These are phyloP conservation scores for Verbascum thapsus DNA, from an alignment of 257 asterid species.

Conservation along the genomic window DNA sequence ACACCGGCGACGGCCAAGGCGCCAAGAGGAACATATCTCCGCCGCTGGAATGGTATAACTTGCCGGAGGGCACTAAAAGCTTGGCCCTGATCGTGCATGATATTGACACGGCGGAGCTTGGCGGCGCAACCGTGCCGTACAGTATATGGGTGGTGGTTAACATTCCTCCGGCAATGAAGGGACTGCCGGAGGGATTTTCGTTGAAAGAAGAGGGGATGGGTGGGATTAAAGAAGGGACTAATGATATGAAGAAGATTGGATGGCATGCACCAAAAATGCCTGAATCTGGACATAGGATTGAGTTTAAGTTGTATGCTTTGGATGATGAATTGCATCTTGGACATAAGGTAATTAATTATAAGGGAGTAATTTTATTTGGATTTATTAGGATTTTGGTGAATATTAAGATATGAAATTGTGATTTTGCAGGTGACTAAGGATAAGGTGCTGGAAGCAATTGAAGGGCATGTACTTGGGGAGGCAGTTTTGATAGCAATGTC, in stretches of 20 bases:
- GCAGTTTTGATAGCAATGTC: conserved; percentile 53
- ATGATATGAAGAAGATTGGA: conserved; percentile 64
- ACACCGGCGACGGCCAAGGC: conserved; percentile 84
- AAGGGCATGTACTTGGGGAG: conserved; percentile 80
- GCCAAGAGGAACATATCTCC: conserved; percentile 54
- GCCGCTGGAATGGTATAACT: too few species aligned
- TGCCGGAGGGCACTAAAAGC: too few species aligned
- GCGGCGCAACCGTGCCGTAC: conserved; percentile 58
- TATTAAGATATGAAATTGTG: neutral
- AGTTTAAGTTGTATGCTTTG: conserved; percentile 76
- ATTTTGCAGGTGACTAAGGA: conserved; percentile 73
- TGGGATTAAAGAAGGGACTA: conserved; percentile 62
- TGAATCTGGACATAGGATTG: conserved; percentile 63
- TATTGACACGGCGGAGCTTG: conserved; percentile 77
- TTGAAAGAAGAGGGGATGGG: conserved; percentile 53
- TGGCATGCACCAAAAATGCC: conserved; percentile 78
- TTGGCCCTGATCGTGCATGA: conserved; percentile 47
- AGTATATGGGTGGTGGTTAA: conserved; percentile 74
- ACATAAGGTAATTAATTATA: too few species aligned
- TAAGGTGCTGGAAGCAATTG: conserved; percentile 64
- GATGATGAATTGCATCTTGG: conserved; percentile 66
- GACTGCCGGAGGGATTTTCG: conserved; percentile 87
- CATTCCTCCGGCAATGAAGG: conserved; percentile 72
- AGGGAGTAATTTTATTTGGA: too few species aligned
- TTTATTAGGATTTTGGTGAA: too few species aligned